Evolutionary conservation across 2,329 filamentous ascomycete genomes (phyloP).

Genomic region (Xylariaceae sp.): DNA sequence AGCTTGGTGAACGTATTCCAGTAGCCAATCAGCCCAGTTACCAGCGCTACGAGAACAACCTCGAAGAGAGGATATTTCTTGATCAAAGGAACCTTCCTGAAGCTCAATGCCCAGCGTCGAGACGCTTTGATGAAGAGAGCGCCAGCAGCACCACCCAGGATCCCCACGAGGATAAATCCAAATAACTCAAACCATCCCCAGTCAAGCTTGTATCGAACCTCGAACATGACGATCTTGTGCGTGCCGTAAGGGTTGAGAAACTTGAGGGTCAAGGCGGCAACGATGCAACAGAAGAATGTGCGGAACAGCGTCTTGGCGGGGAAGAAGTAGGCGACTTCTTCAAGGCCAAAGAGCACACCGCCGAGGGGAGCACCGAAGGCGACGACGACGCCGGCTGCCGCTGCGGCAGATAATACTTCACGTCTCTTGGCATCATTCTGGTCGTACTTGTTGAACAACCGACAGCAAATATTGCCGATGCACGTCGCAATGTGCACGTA

Average conservation of each 20-base stretch:
- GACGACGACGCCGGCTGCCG: slow-evolving; percentile 86
- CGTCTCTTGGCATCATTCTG: slow-evolving; percentile 89
- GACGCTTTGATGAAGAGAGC: slow-evolving; percentile 97
- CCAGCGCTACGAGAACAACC: slow-evolving; percentile 77
- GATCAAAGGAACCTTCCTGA: slow-evolving; percentile 73
- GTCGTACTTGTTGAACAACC: slow-evolving; percentile 91
- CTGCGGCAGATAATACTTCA: slow-evolving; percentile 88
- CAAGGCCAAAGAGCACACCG: slow-evolving; percentile 85
- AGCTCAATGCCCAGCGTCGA: slow-evolving; percentile 80
- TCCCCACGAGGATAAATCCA: slow-evolving; percentile 78
- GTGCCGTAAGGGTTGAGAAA: slow-evolving; percentile 96
- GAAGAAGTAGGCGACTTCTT: slow-evolving; percentile 97
- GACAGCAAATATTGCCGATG: slow-evolving; percentile 90
- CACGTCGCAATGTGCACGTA: slow-evolving; percentile 98
- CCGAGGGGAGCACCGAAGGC: slow-evolving; percentile 86
- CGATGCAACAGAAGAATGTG: slow-evolving; percentile 97
- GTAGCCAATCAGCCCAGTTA: slow-evolving; percentile 81
- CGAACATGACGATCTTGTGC: slow-evolving; percentile 92
- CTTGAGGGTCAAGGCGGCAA: slow-evolving; percentile 83
- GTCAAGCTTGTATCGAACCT: slow-evolving; percentile 83
- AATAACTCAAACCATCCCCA: slow-evolving; percentile 92
- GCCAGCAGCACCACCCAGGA: slow-evolving; percentile 77
- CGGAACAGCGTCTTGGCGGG: slow-evolving; percentile 94
- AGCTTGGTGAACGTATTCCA: slow-evolving; percentile 91
- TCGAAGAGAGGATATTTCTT: slow-evolving; percentile 82